Evolutionary conservation across 176 grass and related monocot genomes (phyloP).

Genomic region (Carex pumila): DNA sequence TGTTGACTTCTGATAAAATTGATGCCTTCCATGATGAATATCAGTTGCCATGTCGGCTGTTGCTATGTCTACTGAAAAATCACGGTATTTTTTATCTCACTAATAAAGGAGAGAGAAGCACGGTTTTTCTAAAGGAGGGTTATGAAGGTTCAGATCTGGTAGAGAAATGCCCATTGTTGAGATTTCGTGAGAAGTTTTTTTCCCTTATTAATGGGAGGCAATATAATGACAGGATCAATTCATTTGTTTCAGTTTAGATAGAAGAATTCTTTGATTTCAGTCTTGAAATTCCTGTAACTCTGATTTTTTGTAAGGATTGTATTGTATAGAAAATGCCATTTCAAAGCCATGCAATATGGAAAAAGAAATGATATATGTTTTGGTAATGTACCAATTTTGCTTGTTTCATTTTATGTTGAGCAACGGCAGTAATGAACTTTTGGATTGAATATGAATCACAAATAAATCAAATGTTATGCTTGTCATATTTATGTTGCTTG

Average conservation of each 20-base stretch:
- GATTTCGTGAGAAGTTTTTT: slow-evolving; percentile 59
- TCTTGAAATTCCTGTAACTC: background rate
- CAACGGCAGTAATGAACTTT: background rate
- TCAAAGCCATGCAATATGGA: background rate
- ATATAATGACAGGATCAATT: background rate
- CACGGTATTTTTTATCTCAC: slow-evolving; percentile 97
- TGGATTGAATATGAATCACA: background rate
- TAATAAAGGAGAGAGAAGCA: slow-evolving; percentile 88
- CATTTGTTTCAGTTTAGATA: slow-evolving; percentile 9
- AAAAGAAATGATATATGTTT: background rate
- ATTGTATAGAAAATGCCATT: background rate
- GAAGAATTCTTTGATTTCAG: background rate
- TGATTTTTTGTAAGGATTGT: background rate
- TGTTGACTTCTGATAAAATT: slow-evolving; percentile 76
- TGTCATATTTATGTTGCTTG: background rate
- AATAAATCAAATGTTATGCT: background rate
- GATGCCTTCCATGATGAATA: slow-evolving; percentile 77
- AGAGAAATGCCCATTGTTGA: slow-evolving; percentile 61
- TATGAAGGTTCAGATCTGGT: slow-evolving; percentile 54
- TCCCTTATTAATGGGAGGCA: slow-evolving; percentile 46
- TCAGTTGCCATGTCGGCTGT: slow-evolving; percentile 53
- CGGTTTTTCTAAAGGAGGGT: slow-evolving; percentile 84
- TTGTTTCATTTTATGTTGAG: background rate
- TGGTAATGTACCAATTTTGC: background rate
- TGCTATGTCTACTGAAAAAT: slow-evolving; percentile 83